These are phyloP conservation scores for Nicotiana tomentosiformis DNA, from an alignment of 257 asterid genomes.

Conservation along the genomic window DNA sequence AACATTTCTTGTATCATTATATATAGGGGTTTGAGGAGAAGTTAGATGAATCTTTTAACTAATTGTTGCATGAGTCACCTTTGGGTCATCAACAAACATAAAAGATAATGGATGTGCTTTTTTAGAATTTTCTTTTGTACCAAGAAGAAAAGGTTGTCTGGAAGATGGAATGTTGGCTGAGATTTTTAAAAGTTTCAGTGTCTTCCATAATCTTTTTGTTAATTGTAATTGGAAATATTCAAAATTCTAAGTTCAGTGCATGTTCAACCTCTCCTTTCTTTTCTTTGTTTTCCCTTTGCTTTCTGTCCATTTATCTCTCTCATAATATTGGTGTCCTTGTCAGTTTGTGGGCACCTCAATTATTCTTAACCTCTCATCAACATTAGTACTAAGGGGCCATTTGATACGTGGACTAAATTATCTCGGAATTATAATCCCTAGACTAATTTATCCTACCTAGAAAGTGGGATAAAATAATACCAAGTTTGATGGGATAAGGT, in stretches of 20 bases:
- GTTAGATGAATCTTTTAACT: neutral
- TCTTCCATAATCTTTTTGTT: neutral
- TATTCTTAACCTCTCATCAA: neutral
- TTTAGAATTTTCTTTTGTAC: neutral
- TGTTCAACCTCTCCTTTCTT: neutral
- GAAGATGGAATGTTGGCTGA: neutral
- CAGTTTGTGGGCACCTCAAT: neutral
- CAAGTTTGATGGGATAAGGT: too few species aligned
- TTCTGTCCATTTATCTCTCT: neutral
- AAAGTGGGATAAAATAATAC: too few species aligned
- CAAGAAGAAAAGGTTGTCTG: neutral
- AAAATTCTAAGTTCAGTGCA: neutral
- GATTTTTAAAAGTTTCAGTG: too few species aligned
- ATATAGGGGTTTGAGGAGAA: neutral
- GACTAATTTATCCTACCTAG: too few species aligned
- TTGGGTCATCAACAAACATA: neutral
- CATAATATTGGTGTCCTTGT: too few species aligned
- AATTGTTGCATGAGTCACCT: conserved; percentile 11
- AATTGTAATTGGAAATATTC: neutral
- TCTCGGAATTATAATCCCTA: too few species aligned
- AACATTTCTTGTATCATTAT: conserved; percentile 19
- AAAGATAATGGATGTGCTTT: neutral
- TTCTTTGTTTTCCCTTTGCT: neutral
- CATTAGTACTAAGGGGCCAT: neutral
- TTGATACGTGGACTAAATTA: too few species aligned